Base-by-base conservation (phyloP, 192 early-diverging fungal species). In the Mortierella claussenii region DNA sequence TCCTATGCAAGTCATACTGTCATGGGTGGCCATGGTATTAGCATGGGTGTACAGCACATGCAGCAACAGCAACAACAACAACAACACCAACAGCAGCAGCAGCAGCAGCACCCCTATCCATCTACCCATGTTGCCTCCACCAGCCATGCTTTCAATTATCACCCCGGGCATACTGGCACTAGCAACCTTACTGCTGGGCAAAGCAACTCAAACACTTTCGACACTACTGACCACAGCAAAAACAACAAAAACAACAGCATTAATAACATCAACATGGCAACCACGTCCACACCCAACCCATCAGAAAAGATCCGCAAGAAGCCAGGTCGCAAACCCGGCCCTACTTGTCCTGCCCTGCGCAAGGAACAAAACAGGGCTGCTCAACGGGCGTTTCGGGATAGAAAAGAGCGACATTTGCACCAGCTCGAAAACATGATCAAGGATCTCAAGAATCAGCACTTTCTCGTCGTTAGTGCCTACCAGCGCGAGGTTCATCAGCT, bases 281-380 rank as follows among this genome's bases (percentile, higher is more conserved):
- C 23, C 33, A 69, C n/a, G 33, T 49, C 33, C 46, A 57, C n/a
- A 10, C 47, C 28, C 18, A 30, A 32, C 21, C 46, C 13, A n/a
- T 21, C 55, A 45, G 50, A 36, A 54, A 61, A 61, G 24, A 43
- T 55, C 43, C 58, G 59, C 43, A 69, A 69, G 33, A 69, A 69
- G 34, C 68, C 68, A 1, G 86, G 86, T 4, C 70, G 84, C 13
- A 88, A 86, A 32, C 86, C 86, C 0, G 85, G 83, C 17, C 81
- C 80, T 7, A 67, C 79, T 13, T 86, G 84, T 5, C 84, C 86
- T 51, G 81, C 84, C 4, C 46, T 84, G 28, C 79, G 86, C n/a
- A 88, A 88, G 23, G 93, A 90, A 1, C 94, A 96, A 71, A 96
- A 96, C 73, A 84, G 94, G 17, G 92, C 93, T 3, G 94, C 94